Base-by-base conservation (phyloP, 2,329 filamentous ascomycete genomes). In the Fusarium armeniacum region DNA sequence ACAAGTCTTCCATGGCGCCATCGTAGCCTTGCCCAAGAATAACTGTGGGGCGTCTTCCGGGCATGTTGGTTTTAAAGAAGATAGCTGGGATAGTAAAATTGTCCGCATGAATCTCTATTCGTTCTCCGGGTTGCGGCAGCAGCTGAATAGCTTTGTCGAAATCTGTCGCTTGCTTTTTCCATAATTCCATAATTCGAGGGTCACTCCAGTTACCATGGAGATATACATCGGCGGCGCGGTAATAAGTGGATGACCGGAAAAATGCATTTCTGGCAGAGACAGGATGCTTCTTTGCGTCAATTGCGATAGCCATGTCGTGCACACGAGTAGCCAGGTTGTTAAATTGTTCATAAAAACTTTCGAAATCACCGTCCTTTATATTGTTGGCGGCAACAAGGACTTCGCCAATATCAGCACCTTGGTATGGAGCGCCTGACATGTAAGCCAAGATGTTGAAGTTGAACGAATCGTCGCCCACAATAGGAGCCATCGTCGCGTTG, bases 11-110 rank as follows among this genome's bases (percentile, higher is more conserved):
- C 66, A 83, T 81, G 1, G 78, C 67, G 6, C 76, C 81, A 58
- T 85, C 83, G 49, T 79, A 83, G 5, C 83, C 82, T 36, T 77
- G 81, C 13, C 81, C 78, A 6, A 84, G 66, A 8, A 84, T 72
- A 6, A 85, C 28, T 0, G 82, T 84, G 0, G 82, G 82, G 3
- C 72, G 73, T 20, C 68, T 72, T 20, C 51, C 69, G 60, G 22
- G 55, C 36, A 32, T 63, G 41, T 54, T 66, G 3, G 53, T 72
- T 51, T 70, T 58, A 61, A 76, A 82, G 62, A 76, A 82, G 62
- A 82, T 80, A 7, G 76, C 77, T 1, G 78, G 75, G 13, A 82
- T 70, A 12, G 74, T 73, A 50, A 83, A 81, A 24, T 75, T 70
- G 26, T 73, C 72, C 2, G 62, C 49, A 0, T 33, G 38, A 20